These are phyloP conservation scores for Fistulifera solaris DNA, from an alignment of 108 stramenopile genomes.

Conservation along the genomic window DNA sequence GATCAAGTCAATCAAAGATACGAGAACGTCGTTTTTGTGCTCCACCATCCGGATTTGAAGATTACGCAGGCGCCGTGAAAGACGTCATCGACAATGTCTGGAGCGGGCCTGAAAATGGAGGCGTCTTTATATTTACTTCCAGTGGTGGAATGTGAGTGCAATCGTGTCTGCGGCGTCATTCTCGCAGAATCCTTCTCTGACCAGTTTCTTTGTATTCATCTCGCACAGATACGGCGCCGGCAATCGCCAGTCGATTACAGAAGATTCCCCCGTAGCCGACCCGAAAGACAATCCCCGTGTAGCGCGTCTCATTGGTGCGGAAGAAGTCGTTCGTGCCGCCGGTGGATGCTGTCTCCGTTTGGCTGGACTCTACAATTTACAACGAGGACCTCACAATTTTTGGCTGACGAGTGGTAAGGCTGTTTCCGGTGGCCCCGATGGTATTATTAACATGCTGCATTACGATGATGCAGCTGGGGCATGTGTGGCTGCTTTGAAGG, in stretches of 20 bases:
- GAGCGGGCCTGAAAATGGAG: slow-evolving; percentile 35
- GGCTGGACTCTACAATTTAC: slow-evolving; percentile 70
- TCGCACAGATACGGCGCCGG: slow-evolving; percentile 19
- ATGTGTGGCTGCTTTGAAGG: slow-evolving; percentile 51
- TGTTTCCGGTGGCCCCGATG: slow-evolving; percentile 63
- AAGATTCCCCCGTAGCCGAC: slow-evolving; percentile 38
- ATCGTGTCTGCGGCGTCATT: too few relatives aligned
- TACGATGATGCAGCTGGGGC: slow-evolving; percentile 82
- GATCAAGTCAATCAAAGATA: slow-evolving; percentile 40
- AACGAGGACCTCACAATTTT: slow-evolving; percentile 81
- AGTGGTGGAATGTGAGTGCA: slow-evolving; percentile 68
- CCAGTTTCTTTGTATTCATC: not conserved
- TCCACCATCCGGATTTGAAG: slow-evolving; percentile 81
- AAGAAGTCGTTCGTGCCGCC: slow-evolving; percentile 28
- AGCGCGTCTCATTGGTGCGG: slow-evolving; percentile 55
- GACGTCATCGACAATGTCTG: slow-evolving; percentile 37
- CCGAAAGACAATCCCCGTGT: slow-evolving; percentile 42
- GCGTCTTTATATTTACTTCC: slow-evolving; percentile 76
- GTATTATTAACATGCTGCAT: slow-evolving; percentile 78
- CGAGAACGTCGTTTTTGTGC: slow-evolving; percentile 80
- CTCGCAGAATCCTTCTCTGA: not conserved
- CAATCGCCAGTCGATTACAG: slow-evolving; percentile 41
- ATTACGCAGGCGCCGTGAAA: slow-evolving; percentile 60
- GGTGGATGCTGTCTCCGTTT: slow-evolving; percentile 63
- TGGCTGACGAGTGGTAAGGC: slow-evolving; percentile 57